Percentiles rank a stretch among this genome's conserved stretches.
These are phyloP conservation scores for Xylariaceae sp. DNA, from an alignment of 2,329 filamentous ascomycete species.

Conservation along the genomic window DNA sequence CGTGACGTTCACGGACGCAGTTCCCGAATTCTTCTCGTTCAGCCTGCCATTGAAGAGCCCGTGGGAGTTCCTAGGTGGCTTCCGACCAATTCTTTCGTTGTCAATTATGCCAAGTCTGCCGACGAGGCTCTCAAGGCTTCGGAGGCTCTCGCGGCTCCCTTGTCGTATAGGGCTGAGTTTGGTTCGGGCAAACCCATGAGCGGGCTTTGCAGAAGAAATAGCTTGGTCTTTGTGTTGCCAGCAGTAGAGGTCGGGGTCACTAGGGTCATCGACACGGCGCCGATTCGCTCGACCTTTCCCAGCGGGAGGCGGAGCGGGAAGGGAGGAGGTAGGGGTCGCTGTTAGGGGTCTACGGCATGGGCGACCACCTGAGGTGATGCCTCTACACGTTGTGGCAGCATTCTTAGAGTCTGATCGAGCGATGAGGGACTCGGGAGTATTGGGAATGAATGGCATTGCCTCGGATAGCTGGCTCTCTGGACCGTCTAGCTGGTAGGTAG, in stretches of 20 bases:
- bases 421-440: slow-evolving; percentile 78
- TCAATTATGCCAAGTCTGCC: slow-evolving; percentile 74
- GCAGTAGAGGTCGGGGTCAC: slow-evolving; percentile 69
- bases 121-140: slow-evolving; percentile 75
- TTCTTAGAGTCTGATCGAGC: slow-evolving; percentile 80
- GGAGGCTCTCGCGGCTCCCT: slow-evolving; percentile 79
- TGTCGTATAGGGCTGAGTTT: slow-evolving; percentile 59
- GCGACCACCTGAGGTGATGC: slow-evolving; percentile 75
- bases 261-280: slow-evolving; percentile 46
- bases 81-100: slow-evolving; percentile 44
- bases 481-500: background rate
- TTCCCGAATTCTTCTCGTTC: slow-evolving; percentile 29
- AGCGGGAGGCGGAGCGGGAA: slow-evolving; percentile 28
- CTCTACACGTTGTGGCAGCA: slow-evolving; percentile 78
- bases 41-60: slow-evolving; percentile 23
- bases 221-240: slow-evolving; percentile 96
- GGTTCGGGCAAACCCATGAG: slow-evolving; percentile 41
- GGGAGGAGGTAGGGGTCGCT: slow-evolving; percentile 33
- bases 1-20: slow-evolving; percentile 12
- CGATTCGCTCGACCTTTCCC: slow-evolving; percentile 30
- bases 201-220: slow-evolving; percentile 42
- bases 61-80: slow-evolving; percentile 20
- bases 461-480: background rate
- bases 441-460: slow-evolving; percentile 60
- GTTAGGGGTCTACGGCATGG: slow-evolving; percentile 73